These are phyloP conservation scores for Chlorella sp. DNA, from an alignment of 139 green algal species.

Conservation along the genomic window DNA sequence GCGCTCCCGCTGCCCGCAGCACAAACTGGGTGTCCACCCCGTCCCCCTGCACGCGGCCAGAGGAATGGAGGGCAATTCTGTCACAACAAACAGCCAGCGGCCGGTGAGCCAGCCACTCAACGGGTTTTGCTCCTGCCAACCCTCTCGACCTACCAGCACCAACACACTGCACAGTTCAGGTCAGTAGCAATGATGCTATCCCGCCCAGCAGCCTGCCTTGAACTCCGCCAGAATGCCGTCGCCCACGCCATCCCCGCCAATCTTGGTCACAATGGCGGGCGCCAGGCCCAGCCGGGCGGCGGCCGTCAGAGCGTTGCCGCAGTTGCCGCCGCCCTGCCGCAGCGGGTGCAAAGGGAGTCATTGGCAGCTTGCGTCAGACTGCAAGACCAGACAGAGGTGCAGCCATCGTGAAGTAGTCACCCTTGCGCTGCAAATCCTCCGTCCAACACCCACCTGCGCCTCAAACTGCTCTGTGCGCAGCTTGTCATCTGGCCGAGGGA, in stretches of 20 bases:
- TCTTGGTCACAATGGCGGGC: slow-evolving; percentile 86
- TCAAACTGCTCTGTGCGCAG: slow-evolving; percentile 88
- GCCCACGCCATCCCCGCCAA: slow-evolving; percentile 85
- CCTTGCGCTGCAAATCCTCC: no score
- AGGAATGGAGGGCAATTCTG: no score
- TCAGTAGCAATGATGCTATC: no score
- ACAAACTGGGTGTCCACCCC: slow-evolving; percentile 85
- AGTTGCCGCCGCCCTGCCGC: slow-evolving; percentile 95
- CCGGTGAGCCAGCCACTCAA: no score
- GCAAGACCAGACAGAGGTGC: no score
- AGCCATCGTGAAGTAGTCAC: no score
- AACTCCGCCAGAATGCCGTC: slow-evolving; percentile 89
- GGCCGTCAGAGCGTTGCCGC: slow-evolving; percentile 94
- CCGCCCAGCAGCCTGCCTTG: no score
- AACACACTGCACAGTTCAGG: no score
- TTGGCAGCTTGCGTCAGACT: no score
- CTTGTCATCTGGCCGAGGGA: slow-evolving; percentile 92
- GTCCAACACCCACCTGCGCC: slow-evolving; percentile 45
- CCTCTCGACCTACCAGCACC: no score
- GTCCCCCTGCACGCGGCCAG: slow-evolving; percentile 53
- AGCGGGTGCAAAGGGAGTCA: not conserved
- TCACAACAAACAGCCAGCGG: no score
- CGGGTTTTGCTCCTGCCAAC: no score
- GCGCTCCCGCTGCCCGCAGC: slow-evolving; percentile 59
- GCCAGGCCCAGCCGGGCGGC: slow-evolving; percentile 85